Evolutionary conservation across 768 basidiomycete species (phyloP).

Genomic region (Russula sp.): DNA sequence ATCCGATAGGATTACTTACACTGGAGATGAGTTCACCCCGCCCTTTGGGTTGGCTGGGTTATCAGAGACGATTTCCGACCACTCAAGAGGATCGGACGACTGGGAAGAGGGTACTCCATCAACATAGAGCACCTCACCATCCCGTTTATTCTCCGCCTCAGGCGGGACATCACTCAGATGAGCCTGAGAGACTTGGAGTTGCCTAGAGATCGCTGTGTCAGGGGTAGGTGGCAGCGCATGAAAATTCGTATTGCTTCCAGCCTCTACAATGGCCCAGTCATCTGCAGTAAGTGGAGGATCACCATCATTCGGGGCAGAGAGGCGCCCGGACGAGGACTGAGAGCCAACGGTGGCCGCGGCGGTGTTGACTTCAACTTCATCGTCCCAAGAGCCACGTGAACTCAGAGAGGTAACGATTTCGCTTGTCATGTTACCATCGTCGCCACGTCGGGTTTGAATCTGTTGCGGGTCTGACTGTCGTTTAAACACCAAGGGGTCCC

Average conservation of each 20-base stretch:
- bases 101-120: background rate
- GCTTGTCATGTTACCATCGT: background rate
- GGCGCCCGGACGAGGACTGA: conserved; percentile 1
- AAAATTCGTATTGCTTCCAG: background rate
- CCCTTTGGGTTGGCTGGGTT: background rate
- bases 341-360: conserved; percentile 12
- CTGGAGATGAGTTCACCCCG: background rate
- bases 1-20: background rate
- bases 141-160: background rate
- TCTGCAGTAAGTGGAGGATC: conserved; percentile 1
- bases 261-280: conserved; percentile 16
- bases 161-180: background rate
- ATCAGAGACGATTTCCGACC: conserved; percentile 4
- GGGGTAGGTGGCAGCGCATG: background rate
- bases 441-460: background rate
- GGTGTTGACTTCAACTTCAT: background rate
- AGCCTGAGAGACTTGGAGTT: background rate
- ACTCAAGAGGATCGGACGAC: background rate
- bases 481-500: background rate
- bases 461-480: conserved; percentile 5
- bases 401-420: background rate
- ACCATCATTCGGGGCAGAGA: conserved; percentile 1
- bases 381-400: conserved; percentile 3
- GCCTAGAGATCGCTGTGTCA: background rate
- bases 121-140: background rate